Evolutionary conservation across 2,329 filamentous ascomycete genomes (phyloP).

Genomic region (Lachnellula occidentalis): DNA sequence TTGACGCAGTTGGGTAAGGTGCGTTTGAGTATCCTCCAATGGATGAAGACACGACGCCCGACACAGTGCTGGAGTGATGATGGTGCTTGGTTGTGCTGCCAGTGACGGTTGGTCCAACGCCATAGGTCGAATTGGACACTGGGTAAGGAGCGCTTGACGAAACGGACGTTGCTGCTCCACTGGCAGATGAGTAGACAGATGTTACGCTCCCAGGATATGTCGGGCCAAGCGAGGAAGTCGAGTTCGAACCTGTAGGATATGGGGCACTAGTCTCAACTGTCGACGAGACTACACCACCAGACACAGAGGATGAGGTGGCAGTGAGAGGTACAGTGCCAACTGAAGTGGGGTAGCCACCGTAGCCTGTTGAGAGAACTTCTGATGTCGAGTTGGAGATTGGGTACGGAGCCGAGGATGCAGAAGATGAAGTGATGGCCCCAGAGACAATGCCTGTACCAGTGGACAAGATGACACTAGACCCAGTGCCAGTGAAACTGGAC

Average conservation of each 20-base stretch:
- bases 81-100: too few species aligned
- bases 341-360: background rate
- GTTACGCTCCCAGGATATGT: constrained; percentile 1
- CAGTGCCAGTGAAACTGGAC: background rate
- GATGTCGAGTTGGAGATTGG: constrained; percentile 1
- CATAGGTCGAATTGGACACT: too few species aligned
- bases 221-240: background rate
- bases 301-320: constrained; percentile 6
- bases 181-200: background rate
- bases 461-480: background rate
- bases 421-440: background rate
- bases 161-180: too few species aligned
- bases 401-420: constrained; percentile 7
- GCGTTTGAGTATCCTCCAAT: too few species aligned
- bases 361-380: background rate
- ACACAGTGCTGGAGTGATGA: too few species aligned
- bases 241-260: constrained; percentile 8
- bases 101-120: too few species aligned
- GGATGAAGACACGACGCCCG: too few species aligned
- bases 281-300: constrained; percentile 4
- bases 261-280: background rate
- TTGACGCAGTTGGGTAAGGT: too few species aligned
- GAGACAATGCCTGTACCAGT: background rate
- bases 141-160: too few species aligned
- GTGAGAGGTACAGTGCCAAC: background rate